Conservation (phyloP, 305 asterid species). For the Coffea humblotiana region DNA sequence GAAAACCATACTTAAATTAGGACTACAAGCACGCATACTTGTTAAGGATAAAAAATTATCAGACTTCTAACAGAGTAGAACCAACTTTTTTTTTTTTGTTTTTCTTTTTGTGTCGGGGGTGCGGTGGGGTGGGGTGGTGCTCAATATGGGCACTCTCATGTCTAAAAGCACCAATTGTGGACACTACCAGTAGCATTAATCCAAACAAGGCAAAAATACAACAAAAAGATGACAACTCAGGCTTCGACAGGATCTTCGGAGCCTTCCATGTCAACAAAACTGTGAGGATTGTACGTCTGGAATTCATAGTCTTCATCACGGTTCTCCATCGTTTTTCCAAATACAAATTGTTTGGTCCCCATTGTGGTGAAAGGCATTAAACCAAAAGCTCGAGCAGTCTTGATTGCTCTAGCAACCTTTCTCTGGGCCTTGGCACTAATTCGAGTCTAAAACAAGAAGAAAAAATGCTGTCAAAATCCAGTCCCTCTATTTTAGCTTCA, state of each 20-base stretch:
- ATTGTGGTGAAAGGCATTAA: constrained; percentile 83
- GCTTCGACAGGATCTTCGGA: constrained; percentile 17
- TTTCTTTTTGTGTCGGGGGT: too few species aligned
- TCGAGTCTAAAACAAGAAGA: constrained; percentile 45
- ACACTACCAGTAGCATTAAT: not conserved
- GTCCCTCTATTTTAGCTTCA: not conserved
- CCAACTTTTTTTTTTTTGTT: not conserved
- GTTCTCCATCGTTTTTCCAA: constrained; percentile 63
- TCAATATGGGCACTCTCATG: too few species aligned
- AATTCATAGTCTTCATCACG: constrained; percentile 40
- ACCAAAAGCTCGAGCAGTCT: constrained; percentile 90
- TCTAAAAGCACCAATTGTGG: not conserved
- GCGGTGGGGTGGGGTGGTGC: too few species aligned
- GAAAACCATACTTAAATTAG: not conserved
- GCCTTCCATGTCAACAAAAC: constrained; percentile 41
- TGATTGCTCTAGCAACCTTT: constrained; percentile 86
- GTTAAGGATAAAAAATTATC: not conserved
- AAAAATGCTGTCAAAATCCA: constrained; percentile 8
- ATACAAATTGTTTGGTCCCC: constrained; percentile 71
- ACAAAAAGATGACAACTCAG: constrained; percentile 13
- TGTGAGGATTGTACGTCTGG: constrained; percentile 28
- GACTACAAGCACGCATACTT: not conserved
- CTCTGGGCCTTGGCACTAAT: constrained; percentile 90
- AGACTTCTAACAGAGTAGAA: not conserved
- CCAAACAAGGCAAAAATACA: not conserved